Conservation (phyloP, 768 basidiomycete species). For the Gloeostereum incarnatum region DNA sequence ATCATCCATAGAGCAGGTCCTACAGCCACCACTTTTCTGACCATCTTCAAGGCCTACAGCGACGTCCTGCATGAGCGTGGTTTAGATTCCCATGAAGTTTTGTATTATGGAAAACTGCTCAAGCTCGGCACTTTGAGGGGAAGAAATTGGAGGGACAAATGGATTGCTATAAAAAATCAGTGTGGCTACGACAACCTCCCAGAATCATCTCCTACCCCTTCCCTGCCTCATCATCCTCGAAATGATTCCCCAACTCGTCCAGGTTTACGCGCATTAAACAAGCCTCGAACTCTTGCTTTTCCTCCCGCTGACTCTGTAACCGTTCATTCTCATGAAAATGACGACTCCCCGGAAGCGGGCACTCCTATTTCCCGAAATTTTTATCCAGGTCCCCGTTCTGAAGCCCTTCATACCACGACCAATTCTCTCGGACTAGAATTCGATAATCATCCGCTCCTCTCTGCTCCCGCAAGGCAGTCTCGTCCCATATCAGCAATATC, state of each 20-base stretch:
- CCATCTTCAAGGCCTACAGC: constrained; percentile 81
- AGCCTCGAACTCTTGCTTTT: constrained; percentile 1
- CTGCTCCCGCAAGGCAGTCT: constrained; percentile 3
- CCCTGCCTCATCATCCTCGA: too few relatives aligned
- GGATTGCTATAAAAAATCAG: constrained; percentile 59
- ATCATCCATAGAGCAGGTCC: constrained; percentile 63
- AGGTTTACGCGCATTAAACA: too few relatives aligned
- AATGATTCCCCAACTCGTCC: too few relatives aligned
- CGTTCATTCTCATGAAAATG: not conserved
- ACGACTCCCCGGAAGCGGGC: not conserved
- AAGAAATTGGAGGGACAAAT: constrained; percentile 74
- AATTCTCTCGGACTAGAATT: constrained; percentile 11
- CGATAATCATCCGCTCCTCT: constrained; percentile 5
- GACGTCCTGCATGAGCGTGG: constrained; percentile 67
- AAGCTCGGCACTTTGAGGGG: constrained; percentile 80
- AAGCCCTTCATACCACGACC: constrained; percentile 17
- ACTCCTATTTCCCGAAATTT: not conserved
- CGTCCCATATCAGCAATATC: too few relatives aligned
- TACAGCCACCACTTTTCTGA: constrained; percentile 65
- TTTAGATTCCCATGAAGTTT: constrained; percentile 71
- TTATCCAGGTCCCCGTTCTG: constrained; percentile 12
- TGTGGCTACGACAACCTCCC: constrained; percentile 27
- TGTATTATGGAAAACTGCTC: constrained; percentile 74
- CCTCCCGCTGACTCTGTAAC: not conserved
- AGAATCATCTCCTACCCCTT: too few relatives aligned